Evolutionary conservation across 2,329 filamentous ascomycete species (phyloP), one percentile per base, ranked within the genome.

Genomic region (Elsinoe australis): DNA sequence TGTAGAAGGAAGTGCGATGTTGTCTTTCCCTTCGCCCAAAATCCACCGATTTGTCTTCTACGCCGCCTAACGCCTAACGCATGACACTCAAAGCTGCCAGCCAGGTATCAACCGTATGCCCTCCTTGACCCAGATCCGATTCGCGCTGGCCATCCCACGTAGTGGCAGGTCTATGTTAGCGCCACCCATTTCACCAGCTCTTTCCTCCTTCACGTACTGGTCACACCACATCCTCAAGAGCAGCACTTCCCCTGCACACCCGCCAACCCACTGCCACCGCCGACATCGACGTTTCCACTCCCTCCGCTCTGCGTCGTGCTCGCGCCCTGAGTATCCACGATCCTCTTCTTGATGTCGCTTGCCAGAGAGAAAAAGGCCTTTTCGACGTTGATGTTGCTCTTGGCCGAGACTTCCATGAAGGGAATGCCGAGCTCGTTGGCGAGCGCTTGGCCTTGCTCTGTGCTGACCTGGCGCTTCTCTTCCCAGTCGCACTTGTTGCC

Each of bases 401-500:
- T 98, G 56, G 92, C 92, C 14, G 87, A 94, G 54, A 98, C 92
- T 68, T 98, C 92, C 66, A 98, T 85, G 76, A 98, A 98, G 15
- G 92, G 90, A 56, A 98, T 94, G 62, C 89, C 88, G 52, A 98
- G 82, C 70, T 96, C 92, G 70, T 95, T 85, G 51, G 92, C 92
- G 49, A 98, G 79, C 56, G 83, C 83, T 69, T 98, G 89, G 59
- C 92, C 92, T 63, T 88, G 84, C 67, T 95, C 89, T 52, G 85
- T 94, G 42, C 87, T 88, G 33, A 98, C 85, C 49, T 86, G 88
- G 58, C 92, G 84, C 78, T 96, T 96, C 72, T 98, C 92, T 70
- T 96, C 92, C 92, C 92, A 96, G 71, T 98, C 92, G 72, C 92
- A 98, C 73, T 98, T 98, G 79, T 98, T 98, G 66, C 92, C 92